Conservation (phyloP, 257 asterid species). For the Lithospermum erythrorhizon region DNA sequence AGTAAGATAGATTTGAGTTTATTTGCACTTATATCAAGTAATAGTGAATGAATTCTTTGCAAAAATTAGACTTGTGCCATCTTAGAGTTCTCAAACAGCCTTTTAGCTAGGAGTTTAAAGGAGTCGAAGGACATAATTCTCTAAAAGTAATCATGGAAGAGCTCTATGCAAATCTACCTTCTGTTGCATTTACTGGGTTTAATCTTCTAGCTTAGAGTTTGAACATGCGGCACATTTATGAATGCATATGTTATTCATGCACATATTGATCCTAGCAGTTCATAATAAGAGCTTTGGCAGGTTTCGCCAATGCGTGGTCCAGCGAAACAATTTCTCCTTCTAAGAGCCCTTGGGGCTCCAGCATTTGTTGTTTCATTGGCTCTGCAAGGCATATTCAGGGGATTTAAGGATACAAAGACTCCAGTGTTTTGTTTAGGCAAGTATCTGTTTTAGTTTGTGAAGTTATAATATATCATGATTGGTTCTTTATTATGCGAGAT, state of each 20-base stretch:
- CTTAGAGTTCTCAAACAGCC: no score
- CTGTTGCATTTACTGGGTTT: no score
- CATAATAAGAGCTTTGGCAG: slow-evolving; percentile 23
- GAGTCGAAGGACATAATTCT: no score
- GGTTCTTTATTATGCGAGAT: not conserved
- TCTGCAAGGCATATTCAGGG: slow-evolving; percentile 95
- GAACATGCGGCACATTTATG: not conserved
- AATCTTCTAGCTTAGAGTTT: not conserved
- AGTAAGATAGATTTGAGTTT: no score
- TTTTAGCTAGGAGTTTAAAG: no score
- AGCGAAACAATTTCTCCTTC: slow-evolving; percentile 62
- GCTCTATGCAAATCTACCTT: no score
- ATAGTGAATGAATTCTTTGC: no score
- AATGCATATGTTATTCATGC: slow-evolving; percentile 4
- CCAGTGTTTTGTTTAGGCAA: slow-evolving; percentile 85
- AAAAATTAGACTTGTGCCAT: no score
- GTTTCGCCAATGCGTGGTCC: slow-evolving; percentile 69
- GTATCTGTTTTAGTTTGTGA: slow-evolving; percentile 14
- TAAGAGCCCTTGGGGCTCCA: slow-evolving; percentile 95
- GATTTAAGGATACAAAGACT: slow-evolving; percentile 90
- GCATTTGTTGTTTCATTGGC: slow-evolving; percentile 95
- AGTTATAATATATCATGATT: slow-evolving; percentile 7
- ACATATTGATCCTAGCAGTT: not conserved
- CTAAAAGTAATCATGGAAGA: no score
- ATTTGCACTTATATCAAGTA: no score